Evolutionary conservation across 1,139 yeast species (phyloP).

Genomic region (Kluyveromyces sp.): DNA sequence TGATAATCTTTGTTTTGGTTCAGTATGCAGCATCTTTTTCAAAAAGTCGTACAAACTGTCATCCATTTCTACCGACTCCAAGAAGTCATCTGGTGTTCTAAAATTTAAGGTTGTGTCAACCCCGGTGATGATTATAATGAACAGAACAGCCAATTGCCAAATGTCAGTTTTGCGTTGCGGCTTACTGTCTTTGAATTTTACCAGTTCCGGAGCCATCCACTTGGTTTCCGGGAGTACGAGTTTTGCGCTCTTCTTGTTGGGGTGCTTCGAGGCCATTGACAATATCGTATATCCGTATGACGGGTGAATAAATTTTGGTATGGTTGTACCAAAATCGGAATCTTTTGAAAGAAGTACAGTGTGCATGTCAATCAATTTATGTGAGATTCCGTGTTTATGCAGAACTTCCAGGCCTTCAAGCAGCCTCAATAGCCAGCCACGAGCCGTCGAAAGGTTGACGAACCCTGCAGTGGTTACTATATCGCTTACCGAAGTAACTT

Average conservation of each 20-base stretch:
- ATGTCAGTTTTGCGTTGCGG: slow-evolving; percentile 81
- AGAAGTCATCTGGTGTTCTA: slow-evolving; percentile 55
- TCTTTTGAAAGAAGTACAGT: slow-evolving; percentile 50
- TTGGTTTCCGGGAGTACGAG: slow-evolving; percentile 23
- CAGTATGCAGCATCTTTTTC: slow-evolving; percentile 53
- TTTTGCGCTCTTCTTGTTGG: slow-evolving; percentile 33
- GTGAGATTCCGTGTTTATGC: slow-evolving; percentile 75
- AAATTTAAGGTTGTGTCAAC: slow-evolving; percentile 46
- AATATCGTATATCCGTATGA: slow-evolving; percentile 63
- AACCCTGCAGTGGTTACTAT: slow-evolving; percentile 62
- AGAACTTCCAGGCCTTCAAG: slow-evolving; percentile 77
- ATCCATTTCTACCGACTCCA: slow-evolving; percentile 45
- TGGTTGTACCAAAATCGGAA: slow-evolving; percentile 45
- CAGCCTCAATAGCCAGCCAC: slow-evolving; percentile 83
- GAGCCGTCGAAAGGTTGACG: slow-evolving; percentile 65
- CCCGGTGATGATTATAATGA: slow-evolving; percentile 68
- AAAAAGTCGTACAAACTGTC: slow-evolving; percentile 60
- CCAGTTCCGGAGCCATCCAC: slow-evolving; percentile 80
- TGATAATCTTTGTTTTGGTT: slow-evolving; percentile 67
- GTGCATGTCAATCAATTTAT: slow-evolving; percentile 57
- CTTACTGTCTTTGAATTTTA: slow-evolving; percentile 34
- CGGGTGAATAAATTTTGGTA: slow-evolving; percentile 60
- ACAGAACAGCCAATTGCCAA: slow-evolving; percentile 83
- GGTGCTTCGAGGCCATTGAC: slow-evolving; percentile 50
- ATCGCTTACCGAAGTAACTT: slow-evolving; percentile 55